Evolutionary conservation across 1,284 basidiomycete genomes (phyloP).

Genomic region (Mixia osmundae): DNA sequence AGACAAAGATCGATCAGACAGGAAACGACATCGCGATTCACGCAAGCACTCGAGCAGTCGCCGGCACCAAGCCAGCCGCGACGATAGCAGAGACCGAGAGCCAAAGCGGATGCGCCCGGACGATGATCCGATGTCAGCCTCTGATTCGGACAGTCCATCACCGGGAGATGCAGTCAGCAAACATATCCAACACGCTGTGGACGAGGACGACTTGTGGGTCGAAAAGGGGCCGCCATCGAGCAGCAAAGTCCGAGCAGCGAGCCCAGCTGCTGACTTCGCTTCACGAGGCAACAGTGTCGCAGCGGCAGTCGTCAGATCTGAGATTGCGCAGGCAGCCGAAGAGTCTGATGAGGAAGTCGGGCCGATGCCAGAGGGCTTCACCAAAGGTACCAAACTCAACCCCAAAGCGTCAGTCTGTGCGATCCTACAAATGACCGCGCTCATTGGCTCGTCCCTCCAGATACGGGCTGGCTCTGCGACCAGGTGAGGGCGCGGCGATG

Average conservation of each 20-base stretch:
- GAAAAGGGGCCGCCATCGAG: conserved; percentile 11
- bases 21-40: conserved; percentile 1
- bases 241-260: background rate
- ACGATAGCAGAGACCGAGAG: too few species aligned
- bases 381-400: conserved; percentile 4
- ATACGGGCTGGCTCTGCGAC: conserved; percentile 59
- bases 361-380: conserved; percentile 12
- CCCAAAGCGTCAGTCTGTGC: conserved; percentile 13
- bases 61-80: too few species aligned
- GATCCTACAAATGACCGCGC: conserved; percentile 1
- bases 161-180: too few species aligned
- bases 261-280: conserved; percentile 1
- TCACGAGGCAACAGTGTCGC: conserved; percentile 4
- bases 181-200: conserved; percentile 1
- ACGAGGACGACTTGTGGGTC: conserved; percentile 15
- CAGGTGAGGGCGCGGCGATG: conserved; percentile 92
- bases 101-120: too few species aligned
- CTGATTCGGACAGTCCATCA: too few species aligned
- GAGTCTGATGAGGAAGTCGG: conserved; percentile 20
- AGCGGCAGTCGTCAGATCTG: conserved; percentile 1
- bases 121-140: too few species aligned
- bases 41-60: conserved; percentile 1
- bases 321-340: conserved; percentile 14
- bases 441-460: too few species aligned
- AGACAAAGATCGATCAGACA: conserved; percentile 9